phyloP scores from a whole-genome alignment of 495 filamentous ascomycete genomes.

The Letharia columbiana region DNA sequence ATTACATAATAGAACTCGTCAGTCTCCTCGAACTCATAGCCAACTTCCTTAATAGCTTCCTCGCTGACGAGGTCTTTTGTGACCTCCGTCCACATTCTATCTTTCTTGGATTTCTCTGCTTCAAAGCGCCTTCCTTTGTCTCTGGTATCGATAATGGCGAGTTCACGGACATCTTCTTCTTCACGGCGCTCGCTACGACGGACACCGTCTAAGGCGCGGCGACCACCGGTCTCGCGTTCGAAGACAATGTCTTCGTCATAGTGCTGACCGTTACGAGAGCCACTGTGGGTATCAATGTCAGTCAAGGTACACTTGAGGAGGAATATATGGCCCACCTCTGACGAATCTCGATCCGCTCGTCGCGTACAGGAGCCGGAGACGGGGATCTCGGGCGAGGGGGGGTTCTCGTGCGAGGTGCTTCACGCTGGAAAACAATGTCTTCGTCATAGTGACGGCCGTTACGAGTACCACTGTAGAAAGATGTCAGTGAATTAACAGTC shows the following conservation, averaged over 20 bases:
- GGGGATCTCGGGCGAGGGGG: constrained; percentile 20
- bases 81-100: constrained; percentile 92
- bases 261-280: constrained; percentile 28
- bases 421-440: constrained; percentile 51
- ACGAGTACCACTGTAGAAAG: constrained; percentile 20
- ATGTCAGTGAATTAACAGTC: neutral
- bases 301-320: neutral
- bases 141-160: constrained; percentile 30
- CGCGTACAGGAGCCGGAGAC: constrained; percentile 27
- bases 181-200: constrained; percentile 50
- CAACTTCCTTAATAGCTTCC: constrained; percentile 76
- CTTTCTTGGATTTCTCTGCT: constrained; percentile 37
- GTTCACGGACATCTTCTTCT: constrained; percentile 30
- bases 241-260: constrained; percentile 54
- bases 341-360: constrained; percentile 46
- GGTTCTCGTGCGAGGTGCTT: constrained; percentile 24
- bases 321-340: constrained; percentile 30
- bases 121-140: constrained; percentile 37
- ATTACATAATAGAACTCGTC: constrained; percentile 86
- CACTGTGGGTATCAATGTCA: constrained; percentile 8
- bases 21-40: constrained; percentile 90
- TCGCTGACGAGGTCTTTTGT: constrained; percentile 84
- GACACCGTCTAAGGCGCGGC: constrained; percentile 19
- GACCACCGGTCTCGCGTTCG: constrained; percentile 38
- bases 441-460: constrained; percentile 42